Evolutionary conservation across 129 eudicot species (phyloP).

Genomic region (Daucus carota): DH1_v3.0 NC_030381.2:31945001-31945500

Average conservation of each 20-base stretch:
- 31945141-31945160: not conserved
- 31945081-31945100: not conserved
- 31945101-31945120: not conserved
- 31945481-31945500: constrained; percentile 85
- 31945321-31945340: constrained; percentile 21
- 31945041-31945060: not conserved
- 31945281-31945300: not conserved
- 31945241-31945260: not conserved
- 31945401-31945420: constrained; percentile 31
- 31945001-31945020: too few relatives aligned
- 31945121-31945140: not conserved
- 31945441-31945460: constrained; percentile 61
- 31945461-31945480: constrained; percentile 51
- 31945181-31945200: not conserved
- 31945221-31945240: not conserved
- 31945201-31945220: not conserved
- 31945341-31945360: constrained; percentile 19
- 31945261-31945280: not conserved
- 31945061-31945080: not conserved
- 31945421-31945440: constrained; percentile 39
- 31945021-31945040: not conserved
- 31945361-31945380: constrained; percentile 46
- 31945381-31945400: constrained; percentile 61
- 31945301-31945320: constrained; percentile 34
- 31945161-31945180: not conserved